Base-by-base conservation (phyloP, 306 rosid species). In the Rosa multiflora region DNA sequence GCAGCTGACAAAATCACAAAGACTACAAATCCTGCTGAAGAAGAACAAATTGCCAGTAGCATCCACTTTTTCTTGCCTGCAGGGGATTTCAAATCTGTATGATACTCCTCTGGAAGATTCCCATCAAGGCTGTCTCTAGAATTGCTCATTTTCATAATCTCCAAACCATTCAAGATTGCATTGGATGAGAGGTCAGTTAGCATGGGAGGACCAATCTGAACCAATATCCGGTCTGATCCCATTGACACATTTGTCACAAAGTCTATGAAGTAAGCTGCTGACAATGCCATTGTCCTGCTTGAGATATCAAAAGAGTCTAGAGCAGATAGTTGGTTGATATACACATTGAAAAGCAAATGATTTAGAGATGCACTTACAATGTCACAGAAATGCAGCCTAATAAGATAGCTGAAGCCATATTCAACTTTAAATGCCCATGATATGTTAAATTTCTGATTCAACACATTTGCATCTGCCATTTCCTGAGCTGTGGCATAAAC, bases 81-180 rank as follows among this genome's bases (percentile, higher is more conserved):
- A 2, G 73, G 52, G 14, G 61, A 43, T 51, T 62, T 84, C 67
- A 77, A 81, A 78, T 42, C 82, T 42, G 17, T 35, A 8, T 44
- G 43, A 10, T 13, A 67, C 71, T 81, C 72, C 52, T 67, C 43
- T 6, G 72, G 42, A 75, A 75, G 70, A 14, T 78, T 78, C 32
- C 63, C 74, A 49, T 70, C 81, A 62, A 85, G 76, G 78, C 85
- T 75, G 48, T 62, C 81, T 23, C 55, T 23, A 10, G 47, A 74
- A 64, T 64, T 78, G 74, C 83, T 74, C 73, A 85, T 78, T 71
- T 85, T 81, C 83, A 70, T 70, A 32, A 85, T 78, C 88, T 85
- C 88, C 78, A 85, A 78, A 37, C 88, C 88, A 55, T 81, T 85
- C 78, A 85, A 76, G 70, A 81, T 80, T 55, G 88, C 85, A 62